These are phyloP conservation scores for Aspergillus caelatus DNA, from an alignment of 2,329 filamentous ascomycete genomes.

Conservation along the genomic window DNA sequence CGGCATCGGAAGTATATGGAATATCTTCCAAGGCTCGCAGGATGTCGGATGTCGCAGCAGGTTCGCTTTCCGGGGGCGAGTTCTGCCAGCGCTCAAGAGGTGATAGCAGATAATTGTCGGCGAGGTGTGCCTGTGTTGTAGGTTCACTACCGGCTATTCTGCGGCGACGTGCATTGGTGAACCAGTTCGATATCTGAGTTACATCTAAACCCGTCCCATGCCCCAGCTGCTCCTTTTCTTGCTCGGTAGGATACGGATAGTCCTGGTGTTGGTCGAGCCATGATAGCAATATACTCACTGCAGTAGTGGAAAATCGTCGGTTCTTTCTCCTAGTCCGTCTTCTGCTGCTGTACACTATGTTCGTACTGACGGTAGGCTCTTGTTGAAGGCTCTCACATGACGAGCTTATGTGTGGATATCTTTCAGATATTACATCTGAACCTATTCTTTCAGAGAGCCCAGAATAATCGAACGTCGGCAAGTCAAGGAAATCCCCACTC, in stretches of 20 bases:
- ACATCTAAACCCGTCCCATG: constrained; percentile 75
- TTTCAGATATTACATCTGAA: neutral
- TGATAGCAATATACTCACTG: constrained; percentile 74
- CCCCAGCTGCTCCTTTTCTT: constrained; percentile 76
- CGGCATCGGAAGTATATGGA: constrained; percentile 23
- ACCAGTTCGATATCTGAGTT: constrained; percentile 86
- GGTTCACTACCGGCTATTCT: constrained; percentile 29
- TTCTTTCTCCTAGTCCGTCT: neutral
- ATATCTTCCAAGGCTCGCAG: constrained; percentile 55
- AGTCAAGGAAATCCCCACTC: neutral
- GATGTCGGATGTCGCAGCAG: constrained; percentile 63
- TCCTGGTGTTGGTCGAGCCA: constrained; percentile 77
- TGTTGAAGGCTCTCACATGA: neutral
- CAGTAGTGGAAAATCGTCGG: constrained; percentile 33
- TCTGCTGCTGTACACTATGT: neutral
- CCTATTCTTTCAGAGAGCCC: neutral
- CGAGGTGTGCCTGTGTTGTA: constrained; percentile 33
- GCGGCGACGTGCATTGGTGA: constrained; percentile 80
- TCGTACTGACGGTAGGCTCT: neutral
- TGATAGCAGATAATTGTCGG: constrained; percentile 54
- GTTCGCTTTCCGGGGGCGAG: constrained; percentile 67
- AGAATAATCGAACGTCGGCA: neutral
- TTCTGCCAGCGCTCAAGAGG: constrained; percentile 67
- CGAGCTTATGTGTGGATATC: neutral
- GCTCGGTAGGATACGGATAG: constrained; percentile 82